Conservation (phyloP, 495 filamentous ascomycete genomes). For the Hamigera avellanea region DNA sequence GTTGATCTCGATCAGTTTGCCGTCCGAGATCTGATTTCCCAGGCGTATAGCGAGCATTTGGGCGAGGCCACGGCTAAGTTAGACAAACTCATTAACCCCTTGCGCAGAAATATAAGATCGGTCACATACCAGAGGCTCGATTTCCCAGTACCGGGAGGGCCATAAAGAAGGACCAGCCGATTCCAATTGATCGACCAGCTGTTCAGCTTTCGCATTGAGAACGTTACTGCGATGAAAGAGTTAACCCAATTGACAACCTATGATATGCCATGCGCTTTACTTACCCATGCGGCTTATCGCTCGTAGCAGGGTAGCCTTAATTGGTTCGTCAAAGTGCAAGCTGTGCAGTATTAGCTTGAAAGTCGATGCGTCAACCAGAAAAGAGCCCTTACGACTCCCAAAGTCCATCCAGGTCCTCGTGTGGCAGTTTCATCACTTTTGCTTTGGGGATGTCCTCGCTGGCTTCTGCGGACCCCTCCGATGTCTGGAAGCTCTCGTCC, state of each 20-base stretch:
- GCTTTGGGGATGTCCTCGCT: conserved; percentile 8
- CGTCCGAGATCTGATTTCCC: conserved; percentile 25
- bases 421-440: conserved; percentile 26
- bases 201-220: conserved; percentile 15
- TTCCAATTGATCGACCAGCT: conserved; percentile 25
- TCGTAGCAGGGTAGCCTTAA: conserved; percentile 31
- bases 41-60: conserved; percentile 48
- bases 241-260: background rate
- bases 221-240: conserved; percentile 15
- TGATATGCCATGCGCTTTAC: conserved; percentile 16
- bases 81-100: background rate
- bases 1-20: conserved; percentile 40
- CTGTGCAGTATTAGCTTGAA: conserved; percentile 10
- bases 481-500: conserved; percentile 6
- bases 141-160: conserved; percentile 47
- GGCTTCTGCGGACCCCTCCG: conserved; percentile 3
- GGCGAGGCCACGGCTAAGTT: conserved; percentile 32
- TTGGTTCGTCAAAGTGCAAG: conserved; percentile 35
- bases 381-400: conserved; percentile 35
- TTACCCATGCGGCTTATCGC: conserved; percentile 36
- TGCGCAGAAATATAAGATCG: background rate
- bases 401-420: conserved; percentile 25
- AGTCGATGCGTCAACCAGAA: background rate
- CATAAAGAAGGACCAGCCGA: conserved; percentile 35
- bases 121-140: conserved; percentile 28